phyloP scores from a whole-genome alignment of 2,329 filamentous ascomycete species.

The Macrophomina tecta region DNA sequence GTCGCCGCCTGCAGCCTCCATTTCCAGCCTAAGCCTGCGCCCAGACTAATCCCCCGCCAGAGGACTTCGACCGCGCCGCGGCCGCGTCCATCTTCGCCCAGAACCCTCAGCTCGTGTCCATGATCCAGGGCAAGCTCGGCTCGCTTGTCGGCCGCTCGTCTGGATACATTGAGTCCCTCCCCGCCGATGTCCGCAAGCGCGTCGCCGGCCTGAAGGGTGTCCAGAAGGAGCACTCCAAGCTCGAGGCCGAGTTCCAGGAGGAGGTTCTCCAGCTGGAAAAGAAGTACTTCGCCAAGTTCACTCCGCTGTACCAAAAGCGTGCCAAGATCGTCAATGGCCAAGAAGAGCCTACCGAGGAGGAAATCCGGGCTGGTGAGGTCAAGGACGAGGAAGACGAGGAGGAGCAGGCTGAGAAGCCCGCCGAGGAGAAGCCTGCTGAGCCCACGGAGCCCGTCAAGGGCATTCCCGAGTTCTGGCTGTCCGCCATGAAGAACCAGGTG shows the following conservation, averaged over 20 bases:
- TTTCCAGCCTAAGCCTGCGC: constrained; percentile 34
- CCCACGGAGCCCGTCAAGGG: constrained; percentile 67
- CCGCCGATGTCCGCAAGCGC: constrained; percentile 84
- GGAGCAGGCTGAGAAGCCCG: constrained; percentile 52
- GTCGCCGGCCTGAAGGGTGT: constrained; percentile 96
- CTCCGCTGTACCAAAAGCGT: constrained; percentile 94
- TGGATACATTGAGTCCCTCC: constrained; percentile 96
- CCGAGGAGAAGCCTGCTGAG: constrained; percentile 65
- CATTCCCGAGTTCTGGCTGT: constrained; percentile 99
- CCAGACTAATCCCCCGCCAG: constrained; percentile 59
- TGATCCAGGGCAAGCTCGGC: constrained; percentile 97
- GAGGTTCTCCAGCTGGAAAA: constrained; percentile 98
- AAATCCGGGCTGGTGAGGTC: constrained; percentile 85
- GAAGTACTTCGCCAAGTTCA: constrained; percentile 99
- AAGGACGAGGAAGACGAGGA: constrained; percentile 72
- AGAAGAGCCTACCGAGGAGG: constrained; percentile 82
- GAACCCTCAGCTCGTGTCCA: constrained; percentile 91
- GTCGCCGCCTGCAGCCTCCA: not conserved
- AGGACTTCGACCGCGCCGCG: constrained; percentile 85
- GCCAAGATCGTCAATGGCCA: constrained; percentile 88
- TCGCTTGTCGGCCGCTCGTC: constrained; percentile 93
- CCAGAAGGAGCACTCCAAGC: constrained; percentile 97
- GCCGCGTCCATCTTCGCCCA: constrained; percentile 94
- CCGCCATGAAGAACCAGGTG: constrained; percentile 99
- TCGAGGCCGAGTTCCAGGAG: constrained; percentile 98